Evolutionary conservation across 2,329 filamentous ascomycete genomes (phyloP), one percentile per base, ranked within the genome.

Genomic region (Fusarium sp.): DNA sequence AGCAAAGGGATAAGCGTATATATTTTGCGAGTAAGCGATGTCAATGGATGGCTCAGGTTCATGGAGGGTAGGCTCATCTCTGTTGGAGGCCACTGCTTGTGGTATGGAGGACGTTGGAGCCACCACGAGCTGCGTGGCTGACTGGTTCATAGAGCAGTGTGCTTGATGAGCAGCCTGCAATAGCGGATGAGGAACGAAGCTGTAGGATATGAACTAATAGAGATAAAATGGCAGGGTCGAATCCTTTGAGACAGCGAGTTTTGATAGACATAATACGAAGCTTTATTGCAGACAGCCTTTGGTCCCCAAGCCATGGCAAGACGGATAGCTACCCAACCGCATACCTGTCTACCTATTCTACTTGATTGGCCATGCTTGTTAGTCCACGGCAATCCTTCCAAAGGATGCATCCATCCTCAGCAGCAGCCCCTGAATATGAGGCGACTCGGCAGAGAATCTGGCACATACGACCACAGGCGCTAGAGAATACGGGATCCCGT

Each of bases 201-300:
- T 75, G 73, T 71, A 76, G 77, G 70, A 76, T 75, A 78, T 73
- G 75, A 68, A 66, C 63, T 71, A 73, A 77, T 72, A 77, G 64
- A 76, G 59, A 66, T 75, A 71, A 70, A 75, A 71, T 62, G 70
- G 64, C 41, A 50, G 65, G 60, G 52, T 35, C 52, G 65, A 35
- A 39, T 58, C 34, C 41, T 66, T 56, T 35, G 66, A 37, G 35
- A 20, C n/a, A 56, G 37, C 59, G 25, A 58, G 41, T 60, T 57
- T 37, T 56, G 45, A 37, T 73, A 64, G 65, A 70, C 35, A 30
- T 67, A 75, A 73, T 73, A 27, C 27, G 34, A 61, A 62, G 66
- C 50, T 41, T 27, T 34, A 34, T 64, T 43, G 56, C 41, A 62
- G 41, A 52, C 27, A 52, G 48, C 48, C 25, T 32, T 52, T 30